phyloP scores from a whole-genome alignment of 2,329 filamentous ascomycete genomes.

The Neophaeococcomyces mojaviensis region DNA sequence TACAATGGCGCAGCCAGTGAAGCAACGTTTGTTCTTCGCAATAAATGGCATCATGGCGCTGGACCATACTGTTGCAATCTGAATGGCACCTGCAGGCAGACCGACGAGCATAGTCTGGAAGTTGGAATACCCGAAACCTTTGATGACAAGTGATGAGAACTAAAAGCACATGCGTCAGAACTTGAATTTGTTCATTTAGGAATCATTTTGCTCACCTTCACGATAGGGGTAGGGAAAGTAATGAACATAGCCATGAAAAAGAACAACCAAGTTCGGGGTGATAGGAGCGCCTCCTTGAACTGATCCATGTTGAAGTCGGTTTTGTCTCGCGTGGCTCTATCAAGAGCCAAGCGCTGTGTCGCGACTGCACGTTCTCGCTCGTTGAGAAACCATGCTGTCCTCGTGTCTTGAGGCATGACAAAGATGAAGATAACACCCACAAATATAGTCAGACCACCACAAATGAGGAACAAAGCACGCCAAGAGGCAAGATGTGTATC shows the following conservation, averaged over 20 bases:
- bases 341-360: constrained; percentile 28
- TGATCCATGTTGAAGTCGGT: constrained; percentile 47
- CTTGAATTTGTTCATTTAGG: no score
- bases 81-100: no score
- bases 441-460: constrained; percentile 11
- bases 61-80: no score
- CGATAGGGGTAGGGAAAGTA: no score
- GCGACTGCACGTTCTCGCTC: constrained; percentile 11
- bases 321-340: constrained; percentile 47
- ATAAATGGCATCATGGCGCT: no score
- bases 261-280: constrained; percentile 56
- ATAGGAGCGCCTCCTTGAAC: constrained; percentile 45
- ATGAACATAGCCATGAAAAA: constrained; percentile 47
- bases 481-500: constrained; percentile 23
- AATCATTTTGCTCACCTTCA: no score
- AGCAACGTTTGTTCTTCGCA: no score
- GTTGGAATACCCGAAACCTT: no score
- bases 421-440: constrained; percentile 24
- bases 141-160: no score
- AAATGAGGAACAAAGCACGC: constrained; percentile 25
- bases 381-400: constrained; percentile 13
- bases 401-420: constrained; percentile 43
- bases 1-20: no score
- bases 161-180: no score
- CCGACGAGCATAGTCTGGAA: no score